Evolutionary conservation across 1,139 yeast species (phyloP), one percentile per base, ranked within the genome.

Genomic region (Wickerhamiella pararugosa): DNA sequence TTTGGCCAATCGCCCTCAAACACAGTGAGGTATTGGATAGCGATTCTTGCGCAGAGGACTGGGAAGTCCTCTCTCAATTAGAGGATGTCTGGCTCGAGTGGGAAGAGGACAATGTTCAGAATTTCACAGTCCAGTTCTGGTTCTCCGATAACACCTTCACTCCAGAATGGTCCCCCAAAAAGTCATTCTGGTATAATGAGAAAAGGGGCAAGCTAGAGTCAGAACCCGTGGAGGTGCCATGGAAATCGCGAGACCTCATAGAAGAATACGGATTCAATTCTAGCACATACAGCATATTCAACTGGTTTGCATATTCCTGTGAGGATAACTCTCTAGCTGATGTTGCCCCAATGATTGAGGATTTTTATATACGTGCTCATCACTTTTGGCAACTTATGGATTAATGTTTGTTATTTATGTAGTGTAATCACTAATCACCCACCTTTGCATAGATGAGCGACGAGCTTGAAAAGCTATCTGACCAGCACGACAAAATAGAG

Each of bases 381-480:
- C 25, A 32, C 26, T 32, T 32, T 32, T 32, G 25, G 7, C n/a
- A 32, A 9, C 25, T 7, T 6, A 30, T 15, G 11, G n/a, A 30
- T 29, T 8, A 8, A 29, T 29, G n/a, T 29, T 29, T 8, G n/a
- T 29, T 7, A 29, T 29, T n/a, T 29, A 29, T 8, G n/a, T 29
- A 8, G 30, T 29, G 30, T 7, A 29, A 29, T n/a, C 31, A 29
- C 31, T 29, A n/a, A n/a, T n/a, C 31, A 29, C n/a, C n/a, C n/a
- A 29, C n/a, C n/a, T 8, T 9, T n/a, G 31, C 31, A 4, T 6
- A 30, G 11, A 36, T 36, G 39, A 15, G 21, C 21, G 34, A 36
- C 21, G 25, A 43, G 37, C 51, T 59, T 35, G 57, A 58, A 3
- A 73, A 73, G 52, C 65, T 82, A 41, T 67, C 67, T 25, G 80